Base-by-base conservation (phyloP, 2,329 filamentous ascomycete genomes). In the Botryotinia convoluta region DNA sequence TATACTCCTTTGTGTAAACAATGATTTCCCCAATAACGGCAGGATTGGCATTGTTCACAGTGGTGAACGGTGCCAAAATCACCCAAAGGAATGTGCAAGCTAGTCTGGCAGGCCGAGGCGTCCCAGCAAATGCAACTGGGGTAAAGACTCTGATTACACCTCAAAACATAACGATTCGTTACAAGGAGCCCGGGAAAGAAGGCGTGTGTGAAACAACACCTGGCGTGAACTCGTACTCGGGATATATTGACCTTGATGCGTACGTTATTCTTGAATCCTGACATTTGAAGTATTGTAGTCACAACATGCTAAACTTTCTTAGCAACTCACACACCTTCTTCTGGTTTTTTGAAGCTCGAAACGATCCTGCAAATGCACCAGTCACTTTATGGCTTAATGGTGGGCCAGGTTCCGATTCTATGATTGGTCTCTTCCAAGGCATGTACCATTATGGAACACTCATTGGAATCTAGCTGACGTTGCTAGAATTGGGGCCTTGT, bases 341-440 rank as follows among this genome's bases (percentile, higher is more conserved):
- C 77, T 86, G 85, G 84, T 86, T 86, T 78, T 87, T 87, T 76
- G 86, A 87, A 74, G 83, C 86, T 12, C 82, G 86, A 69, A 82
- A 84, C 54, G 81, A 86, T 72, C 84, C 86, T 6, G 76, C 80
- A 7, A 80, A 83, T 9, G 85, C 85, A 32, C 85, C 85, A 0
- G 77, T 87, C 60, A 87, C 86, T 0, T 78, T 87, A 4, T 88
- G 86, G 86, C 80, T 88, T 69, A 87, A 87, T 73, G 86, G 86
- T 32, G 86, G 86, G 0, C 86, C 86, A 0, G 87, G 88, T 1
- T 83, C 82, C 26, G 84, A 86, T 74, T 87, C 84, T 16, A 81
- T 89, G 78, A 86, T 89, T 74, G 87, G 87, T 1, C 78, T 90
- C 4, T 89, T 89, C 74, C 61, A 77, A 75, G 79, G 76, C 77